phyloP scores from a whole-genome alignment of 129 eudicot species.

The Solidago caesia region DNA sequence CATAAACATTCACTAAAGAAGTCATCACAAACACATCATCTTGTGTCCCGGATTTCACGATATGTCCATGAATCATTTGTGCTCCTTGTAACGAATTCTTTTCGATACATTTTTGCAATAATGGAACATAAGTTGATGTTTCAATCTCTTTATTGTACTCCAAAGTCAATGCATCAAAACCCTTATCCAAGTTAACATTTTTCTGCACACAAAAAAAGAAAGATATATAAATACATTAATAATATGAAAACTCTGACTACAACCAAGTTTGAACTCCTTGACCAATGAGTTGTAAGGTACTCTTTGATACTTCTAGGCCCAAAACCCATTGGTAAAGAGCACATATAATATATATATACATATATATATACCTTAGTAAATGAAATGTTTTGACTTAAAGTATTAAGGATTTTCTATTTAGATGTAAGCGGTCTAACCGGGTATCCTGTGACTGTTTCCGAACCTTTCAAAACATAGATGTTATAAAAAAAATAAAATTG shows the following conservation, averaged over 20 bases:
- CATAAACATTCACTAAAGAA: conserved; percentile 73
- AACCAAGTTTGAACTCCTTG: too few relatives aligned
- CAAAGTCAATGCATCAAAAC: conserved; percentile 38
- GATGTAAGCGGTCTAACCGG: too few relatives aligned
- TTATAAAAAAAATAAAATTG: not conserved
- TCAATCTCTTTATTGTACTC: conserved; percentile 50
- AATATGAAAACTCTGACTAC: too few relatives aligned
- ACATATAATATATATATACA: too few relatives aligned
- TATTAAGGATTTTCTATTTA: too few relatives aligned
- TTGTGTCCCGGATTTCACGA: conserved; percentile 56
- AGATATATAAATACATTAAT: not conserved
- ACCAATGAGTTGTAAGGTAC: too few relatives aligned
- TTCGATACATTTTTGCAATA: conserved; percentile 72
- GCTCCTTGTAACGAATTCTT: conserved; percentile 45
- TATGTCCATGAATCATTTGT: conserved; percentile 60
- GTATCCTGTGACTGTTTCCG: too few relatives aligned
- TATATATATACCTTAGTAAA: too few relatives aligned
- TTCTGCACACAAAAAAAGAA: conserved; percentile 25
- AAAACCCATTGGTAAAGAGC: too few relatives aligned
- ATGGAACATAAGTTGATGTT: conserved; percentile 52
- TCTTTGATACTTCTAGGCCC: too few relatives aligned
- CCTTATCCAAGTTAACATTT: conserved; percentile 38
- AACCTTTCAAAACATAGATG: not conserved
- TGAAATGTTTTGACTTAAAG: too few relatives aligned
- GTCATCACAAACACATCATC: conserved; percentile 70